Evolutionary conservation across 768 basidiomycete genomes (phyloP).

Genomic region (Myochromella boudieri): DNA sequence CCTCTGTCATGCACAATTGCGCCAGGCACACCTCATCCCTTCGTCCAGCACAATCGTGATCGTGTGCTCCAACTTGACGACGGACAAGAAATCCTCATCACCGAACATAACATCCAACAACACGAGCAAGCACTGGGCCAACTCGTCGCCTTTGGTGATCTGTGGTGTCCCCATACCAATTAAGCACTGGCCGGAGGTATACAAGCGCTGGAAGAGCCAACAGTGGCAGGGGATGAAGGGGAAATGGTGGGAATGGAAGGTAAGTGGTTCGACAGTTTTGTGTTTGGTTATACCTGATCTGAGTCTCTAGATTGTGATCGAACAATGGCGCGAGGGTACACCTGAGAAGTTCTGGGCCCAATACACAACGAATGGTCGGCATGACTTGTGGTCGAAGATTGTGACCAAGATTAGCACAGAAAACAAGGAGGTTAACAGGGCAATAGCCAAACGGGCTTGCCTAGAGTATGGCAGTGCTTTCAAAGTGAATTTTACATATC

Average conservation of each 20-base stretch:
- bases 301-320: conserved; percentile 12
- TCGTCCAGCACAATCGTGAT: not conserved
- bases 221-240: conserved; percentile 25
- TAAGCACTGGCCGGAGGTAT: conserved; percentile 22
- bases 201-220: conserved; percentile 16
- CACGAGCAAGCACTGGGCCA: conserved; percentile 19
- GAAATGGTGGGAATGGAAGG: conserved; percentile 25
- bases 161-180: conserved; percentile 20
- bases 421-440: too few species aligned
- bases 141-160: conserved; percentile 19
- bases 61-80: not conserved
- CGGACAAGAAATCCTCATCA: conserved; percentile 10
- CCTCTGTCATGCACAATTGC: not conserved
- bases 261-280: not conserved
- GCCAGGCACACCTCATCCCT: not conserved
- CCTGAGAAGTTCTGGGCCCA: conserved; percentile 19
- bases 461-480: too few species aligned
- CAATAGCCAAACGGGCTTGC: too few species aligned
- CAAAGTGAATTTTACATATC: too few species aligned
- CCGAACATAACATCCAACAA: conserved; percentile 12
- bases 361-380: too few species aligned
- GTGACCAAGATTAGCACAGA: too few species aligned
- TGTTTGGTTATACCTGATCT: not conserved
- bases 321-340: conserved; percentile 11
- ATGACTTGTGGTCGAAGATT: too few species aligned